Evolutionary conservation across 2,329 filamentous ascomycete species (phyloP), one percentile per base, ranked within the genome.

Genomic region (Zelopaecilomyces penicillatus): DNA sequence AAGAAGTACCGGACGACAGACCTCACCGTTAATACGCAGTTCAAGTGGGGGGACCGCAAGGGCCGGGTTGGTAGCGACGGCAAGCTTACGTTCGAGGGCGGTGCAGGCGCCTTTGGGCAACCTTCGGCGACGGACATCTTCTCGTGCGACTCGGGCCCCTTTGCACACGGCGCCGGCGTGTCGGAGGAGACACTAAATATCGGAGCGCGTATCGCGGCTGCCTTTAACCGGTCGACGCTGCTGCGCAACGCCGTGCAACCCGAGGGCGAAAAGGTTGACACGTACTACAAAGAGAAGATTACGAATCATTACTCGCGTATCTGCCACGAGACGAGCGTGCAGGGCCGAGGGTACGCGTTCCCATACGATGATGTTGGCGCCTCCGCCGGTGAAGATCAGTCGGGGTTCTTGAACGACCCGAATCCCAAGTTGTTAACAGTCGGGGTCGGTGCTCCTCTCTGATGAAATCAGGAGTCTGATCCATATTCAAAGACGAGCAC

Each of bases 181-280:
- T 57, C 63, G 3, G 66, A 65, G 41, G 64, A 71, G 55, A 70
- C 73, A 58, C 75, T 77, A 48, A 80, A 81, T 35, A 75, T 90
- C 45, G 81, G 82, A 6, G 84, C 87, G 0, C 74, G 87, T n/a
- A 65, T 93, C 10, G 76, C 83, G 0, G 86, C 87, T 1, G 85
- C 83, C 1, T 78, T 91, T 56, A 88, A 90, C 64, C 75, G 87
- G 26, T 81, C 76, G 31, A 90, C 83, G 8, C 64, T 93, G 48
- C 63, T 85, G 41, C 57, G 63, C 19, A 65, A 75, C 53, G 43
- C 60, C n/a, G 54, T 57, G 51, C 79, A 76, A 64, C 80, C 76
- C 10, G 68, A 75, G 44, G 67, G 68, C 41, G 75, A 77, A 57
- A 50, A 55, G 1, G 63, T 73, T 2, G 57, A 57, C 5, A 59